Evolutionary conservation across 148 eudicot genomes (phyloP), one percentile per base, ranked within the genome.

Genomic region (Rhododendron molle): DNA sequence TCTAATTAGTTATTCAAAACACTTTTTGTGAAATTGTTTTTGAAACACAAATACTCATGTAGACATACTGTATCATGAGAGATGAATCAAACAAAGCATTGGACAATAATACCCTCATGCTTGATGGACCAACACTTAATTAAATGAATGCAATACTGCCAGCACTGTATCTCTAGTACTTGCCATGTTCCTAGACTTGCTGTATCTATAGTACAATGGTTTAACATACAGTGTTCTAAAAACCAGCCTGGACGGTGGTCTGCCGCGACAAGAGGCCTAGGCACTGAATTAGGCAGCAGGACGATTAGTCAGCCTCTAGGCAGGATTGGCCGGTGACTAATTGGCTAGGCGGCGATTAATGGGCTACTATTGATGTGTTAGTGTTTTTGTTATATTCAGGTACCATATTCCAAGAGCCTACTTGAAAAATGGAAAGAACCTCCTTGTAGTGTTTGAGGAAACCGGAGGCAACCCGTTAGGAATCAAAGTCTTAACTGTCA

Each of bases 341-440:
- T 21, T 58, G 65, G 26, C 65, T 21, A 21, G 65, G 65, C 65
- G 2, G 65, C 65, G 9, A 58, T 1, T 20, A 58, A 58, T 20
- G 65, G 65, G 65, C n/a, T 58, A 21, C 26, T 21, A 20, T 26
- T 67, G 73, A 67, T 26, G 20, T 14, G 38, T 30, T 14, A 13
- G 38, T 71, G 76, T 1, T 69, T 13, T 13, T 71, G 76, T 5
- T 71, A 32, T 36, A 74, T 81, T 5, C 36, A 95, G 98, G 94
- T 96, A 97, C 88, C 98, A 97, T 81, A 84, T 97, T 43, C 99
- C 99, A 78, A 91, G 98, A 81, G 67, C 95, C 60, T 94, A 79
- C 89, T 76, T 95, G 85, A 95, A 97, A 88, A 91, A 93, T 0
- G 91, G 83, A 79, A 87, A 89, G 85, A 97, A 97, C 85, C 89